Evolutionary conservation across 768 basidiomycete genomes (phyloP), one percentile per base, ranked within the genome.

Genomic region (Termitomyces sp.): DNA sequence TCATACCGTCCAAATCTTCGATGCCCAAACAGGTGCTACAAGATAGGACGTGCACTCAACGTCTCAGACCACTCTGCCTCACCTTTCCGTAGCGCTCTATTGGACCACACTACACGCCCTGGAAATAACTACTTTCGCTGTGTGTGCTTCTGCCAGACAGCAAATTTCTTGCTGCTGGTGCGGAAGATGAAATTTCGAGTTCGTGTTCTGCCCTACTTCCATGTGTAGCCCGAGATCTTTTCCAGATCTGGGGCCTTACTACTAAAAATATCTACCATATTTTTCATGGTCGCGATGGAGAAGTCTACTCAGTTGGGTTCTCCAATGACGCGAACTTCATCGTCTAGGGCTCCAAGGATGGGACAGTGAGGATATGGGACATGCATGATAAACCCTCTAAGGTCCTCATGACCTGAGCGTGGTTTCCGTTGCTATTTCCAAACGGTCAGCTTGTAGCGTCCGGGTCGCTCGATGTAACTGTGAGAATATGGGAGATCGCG

Each of bases 1-100:
- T 71, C 81, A 94, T 91, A 91, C 91, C 0, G 92, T 93, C 21
- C 94, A 96, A 71, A 93, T 98, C 57, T 98, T 90, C 68, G 92
- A 98, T 67, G 89, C 88, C 19, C 88, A 88, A 73, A 89, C 89
- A 0, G 95, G 95, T 10, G 69, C 65, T 1, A 92, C 90, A 73
- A 86, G 86, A 62, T 26, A 23, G 43, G 26, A 7, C 6, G 43
- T 44, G 15, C 11, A 26, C 21, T 43, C 11, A 1, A 26, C 14
- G 5, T 44, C 14, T 14, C 23, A 44, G 14, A 4, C 4, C 5
- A 44, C 9, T 14, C 12, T 26, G 23, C 14, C 23, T 15, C 5
- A 44, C 43, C 5, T 15, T 44, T 26, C 23, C 14, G 37, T 63
- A 93, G 90, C 60, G 83, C 91, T 1, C 77, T 96, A 28, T 74